Evolutionary conservation across 75 land plant species (phyloP).

Genomic region (Larix kaempferi): DNA sequence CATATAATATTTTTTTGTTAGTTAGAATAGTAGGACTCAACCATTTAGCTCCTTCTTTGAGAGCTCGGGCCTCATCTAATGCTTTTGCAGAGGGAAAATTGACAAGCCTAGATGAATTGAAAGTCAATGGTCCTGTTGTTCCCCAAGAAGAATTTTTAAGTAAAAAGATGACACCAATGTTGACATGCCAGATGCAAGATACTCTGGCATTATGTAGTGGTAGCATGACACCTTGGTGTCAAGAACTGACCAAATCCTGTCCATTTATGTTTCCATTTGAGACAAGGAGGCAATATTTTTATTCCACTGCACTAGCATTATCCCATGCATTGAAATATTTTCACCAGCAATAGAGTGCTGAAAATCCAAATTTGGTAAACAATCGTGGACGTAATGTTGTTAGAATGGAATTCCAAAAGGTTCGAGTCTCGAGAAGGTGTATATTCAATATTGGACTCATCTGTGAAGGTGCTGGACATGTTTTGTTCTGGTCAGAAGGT

Average conservation of each 20-base stretch:
- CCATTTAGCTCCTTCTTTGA: no score
- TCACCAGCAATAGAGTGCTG: conserved; percentile 30
- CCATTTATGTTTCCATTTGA: conserved; percentile 93
- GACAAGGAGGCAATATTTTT: conserved; percentile 71
- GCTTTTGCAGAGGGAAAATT: conserved; percentile 75
- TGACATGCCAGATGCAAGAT: conserved; percentile 87
- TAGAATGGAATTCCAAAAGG: conserved; percentile 58
- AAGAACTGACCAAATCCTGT: conserved; percentile 52
- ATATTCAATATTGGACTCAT: conserved; percentile 86
- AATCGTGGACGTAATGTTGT: conserved; percentile 36
- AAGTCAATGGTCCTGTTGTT: conserved; percentile 39
- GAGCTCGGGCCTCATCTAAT: conserved; percentile 59
- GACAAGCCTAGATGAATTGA: conserved; percentile 38
- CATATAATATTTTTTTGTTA: no score
- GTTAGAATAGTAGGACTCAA: no score
- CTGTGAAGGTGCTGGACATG: conserved; percentile 70
- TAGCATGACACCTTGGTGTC: conserved; percentile 83
- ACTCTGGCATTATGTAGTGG: conserved; percentile 48
- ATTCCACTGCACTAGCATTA: conserved; percentile 58
- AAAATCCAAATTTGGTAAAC: conserved; percentile 20
- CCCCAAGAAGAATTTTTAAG: conserved; percentile 76
- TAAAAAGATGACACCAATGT: conserved; percentile 80
- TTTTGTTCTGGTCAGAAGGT: conserved; percentile 53
- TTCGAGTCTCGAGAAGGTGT: conserved; percentile 50
- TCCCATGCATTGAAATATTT: conserved; percentile 31